These are phyloP conservation scores for Begonia fuchsioides DNA, from an alignment of 306 rosid species.

Conservation along the genomic window DNA sequence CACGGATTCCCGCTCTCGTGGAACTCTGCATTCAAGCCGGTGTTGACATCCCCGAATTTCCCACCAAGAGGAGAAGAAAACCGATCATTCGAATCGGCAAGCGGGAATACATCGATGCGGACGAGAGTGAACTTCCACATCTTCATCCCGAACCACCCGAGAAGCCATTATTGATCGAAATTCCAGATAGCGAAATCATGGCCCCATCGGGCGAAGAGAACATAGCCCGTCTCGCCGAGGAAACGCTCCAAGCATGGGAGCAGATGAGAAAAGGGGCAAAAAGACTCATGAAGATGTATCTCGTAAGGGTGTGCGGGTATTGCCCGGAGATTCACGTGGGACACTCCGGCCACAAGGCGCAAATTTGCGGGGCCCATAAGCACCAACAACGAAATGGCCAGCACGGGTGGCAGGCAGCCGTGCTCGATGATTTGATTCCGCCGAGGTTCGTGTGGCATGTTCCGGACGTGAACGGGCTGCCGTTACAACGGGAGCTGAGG, in stretches of 20 bases:
- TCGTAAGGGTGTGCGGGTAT: conserved; percentile 84
- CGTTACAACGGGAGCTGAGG: conserved; percentile 60
- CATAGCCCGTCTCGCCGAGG: conserved; percentile 42
- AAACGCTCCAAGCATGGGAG: conserved; percentile 72
- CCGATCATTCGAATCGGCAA: conserved; percentile 63
- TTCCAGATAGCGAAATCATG: conserved; percentile 40
- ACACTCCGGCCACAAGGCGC: conserved; percentile 71
- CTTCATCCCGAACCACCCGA: conserved; percentile 24
- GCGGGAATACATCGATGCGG: conserved; percentile 76
- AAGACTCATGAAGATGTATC: conserved; percentile 64
- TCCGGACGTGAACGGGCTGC: conserved; percentile 64
- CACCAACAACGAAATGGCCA: conserved; percentile 98
- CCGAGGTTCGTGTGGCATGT: conserved; percentile 97
- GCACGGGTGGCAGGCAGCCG: conserved; percentile 89
- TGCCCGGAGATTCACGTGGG: conserved; percentile 92
- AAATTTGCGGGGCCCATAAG: conserved; percentile 83
- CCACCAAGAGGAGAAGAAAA: conserved; percentile 84
- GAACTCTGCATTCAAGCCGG: conserved; percentile 98
- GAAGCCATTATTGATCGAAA: conserved; percentile 40
- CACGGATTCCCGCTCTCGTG: conserved; percentile 72
- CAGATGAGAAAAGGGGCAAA: conserved; percentile 64
- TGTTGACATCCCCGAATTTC: conserved; percentile 51
- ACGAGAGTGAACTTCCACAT: conserved; percentile 85
- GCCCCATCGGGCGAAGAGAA: conserved; percentile 37
- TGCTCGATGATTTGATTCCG: conserved; percentile 77